phyloP scores from a whole-genome alignment of 371 early-diverging fungal genomes.

The Nematocida sp. region DNA sequence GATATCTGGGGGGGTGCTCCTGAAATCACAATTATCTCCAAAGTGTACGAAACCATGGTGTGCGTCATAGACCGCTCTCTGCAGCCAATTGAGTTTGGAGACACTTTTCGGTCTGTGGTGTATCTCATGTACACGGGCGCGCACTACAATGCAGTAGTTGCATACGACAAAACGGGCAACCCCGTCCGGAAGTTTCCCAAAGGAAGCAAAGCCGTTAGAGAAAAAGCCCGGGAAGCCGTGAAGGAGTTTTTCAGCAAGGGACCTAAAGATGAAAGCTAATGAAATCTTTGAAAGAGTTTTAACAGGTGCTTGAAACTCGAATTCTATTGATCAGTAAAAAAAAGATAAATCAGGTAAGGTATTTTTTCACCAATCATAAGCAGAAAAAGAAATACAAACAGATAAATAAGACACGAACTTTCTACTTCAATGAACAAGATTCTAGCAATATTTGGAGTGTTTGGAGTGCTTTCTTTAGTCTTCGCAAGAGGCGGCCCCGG shows the following conservation, averaged over 20 bases:
- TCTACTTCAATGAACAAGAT: constrained; percentile 30
- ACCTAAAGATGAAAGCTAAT: background rate
- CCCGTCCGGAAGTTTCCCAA: constrained; percentile 17
- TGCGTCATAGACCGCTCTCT: constrained; percentile 21
- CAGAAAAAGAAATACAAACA: background rate
- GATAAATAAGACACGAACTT: background rate
- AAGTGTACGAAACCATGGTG: constrained; percentile 37
- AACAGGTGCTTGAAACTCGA: background rate
- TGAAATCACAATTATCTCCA: constrained; percentile 42
- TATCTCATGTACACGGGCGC: constrained; percentile 43
- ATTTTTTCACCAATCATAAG: background rate
- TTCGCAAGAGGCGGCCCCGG: background rate
- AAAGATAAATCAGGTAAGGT: background rate
- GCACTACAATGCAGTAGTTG: constrained; percentile 40
- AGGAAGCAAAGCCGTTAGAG: constrained; percentile 3
- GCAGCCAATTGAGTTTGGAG: constrained; percentile 7
- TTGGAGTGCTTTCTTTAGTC: constrained; percentile 12
- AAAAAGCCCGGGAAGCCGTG: constrained; percentile 14
- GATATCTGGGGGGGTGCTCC: constrained; percentile 46
- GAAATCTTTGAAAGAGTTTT: background rate
- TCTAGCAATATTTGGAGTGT: constrained; percentile 32
- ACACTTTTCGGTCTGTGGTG: constrained; percentile 27
- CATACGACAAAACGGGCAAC: constrained; percentile 10
- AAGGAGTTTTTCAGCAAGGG: background rate
- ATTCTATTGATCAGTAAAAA: background rate